These are phyloP conservation scores for Hypoxylon rubiginosum DNA, from an alignment of 2,329 filamentous ascomycete species.

Conservation along the genomic window DNA sequence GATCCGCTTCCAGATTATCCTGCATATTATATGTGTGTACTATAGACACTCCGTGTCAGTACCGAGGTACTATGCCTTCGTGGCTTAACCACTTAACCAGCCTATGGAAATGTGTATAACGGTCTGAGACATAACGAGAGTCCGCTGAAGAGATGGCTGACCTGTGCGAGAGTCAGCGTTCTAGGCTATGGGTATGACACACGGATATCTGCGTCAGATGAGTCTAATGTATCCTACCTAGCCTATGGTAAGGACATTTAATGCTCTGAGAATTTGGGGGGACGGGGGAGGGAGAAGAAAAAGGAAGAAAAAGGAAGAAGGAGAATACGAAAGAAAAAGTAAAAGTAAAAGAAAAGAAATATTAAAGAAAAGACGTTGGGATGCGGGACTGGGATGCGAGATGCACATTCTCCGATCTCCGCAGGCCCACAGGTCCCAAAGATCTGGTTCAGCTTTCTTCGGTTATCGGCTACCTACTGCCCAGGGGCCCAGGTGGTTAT, in stretches of 20 bases:
- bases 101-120: slow-evolving; percentile 6
- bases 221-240: neutral
- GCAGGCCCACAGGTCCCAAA: slow-evolving; percentile 42
- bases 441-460: slow-evolving; percentile 51
- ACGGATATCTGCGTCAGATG: neutral
- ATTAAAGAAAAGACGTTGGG: neutral
- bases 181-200: neutral
- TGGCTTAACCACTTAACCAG: neutral
- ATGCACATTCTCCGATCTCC: slow-evolving; percentile 36
- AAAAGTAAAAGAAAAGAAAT: neutral
- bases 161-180: neutral
- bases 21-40: slow-evolving; percentile 31
- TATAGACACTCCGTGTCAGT: neutral
- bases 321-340: neutral
- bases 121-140: slow-evolving; percentile 20
- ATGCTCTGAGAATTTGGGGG: no score
- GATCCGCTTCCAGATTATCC: slow-evolving; percentile 37
- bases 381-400: neutral
- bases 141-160: slow-evolving; percentile 28
- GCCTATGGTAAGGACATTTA: no score
- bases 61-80: no score
- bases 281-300: neutral
- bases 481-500: no score
- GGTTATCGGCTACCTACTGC: slow-evolving; percentile 46
- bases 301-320: neutral